Conservation (phyloP, 352 stramenopile genomes). For the Sclerospora graminicola region DNA sequence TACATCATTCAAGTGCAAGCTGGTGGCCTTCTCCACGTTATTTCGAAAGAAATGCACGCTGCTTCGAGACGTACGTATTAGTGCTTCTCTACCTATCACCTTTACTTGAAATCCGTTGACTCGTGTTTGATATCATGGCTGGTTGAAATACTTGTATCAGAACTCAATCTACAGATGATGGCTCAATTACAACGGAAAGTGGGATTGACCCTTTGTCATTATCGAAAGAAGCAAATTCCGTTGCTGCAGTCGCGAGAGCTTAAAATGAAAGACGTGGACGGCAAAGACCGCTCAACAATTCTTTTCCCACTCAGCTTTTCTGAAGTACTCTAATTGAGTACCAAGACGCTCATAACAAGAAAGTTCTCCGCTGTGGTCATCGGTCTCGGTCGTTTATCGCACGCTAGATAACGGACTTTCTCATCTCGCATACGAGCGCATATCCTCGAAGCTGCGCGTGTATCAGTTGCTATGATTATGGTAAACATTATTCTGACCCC, state of each 20-base stretch:
- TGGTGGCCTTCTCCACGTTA: constrained; percentile 54
- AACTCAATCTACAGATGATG: constrained; percentile 41
- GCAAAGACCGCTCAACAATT: constrained; percentile 68
- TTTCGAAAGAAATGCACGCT: constrained; percentile 46
- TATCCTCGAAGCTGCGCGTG: too few relatives aligned
- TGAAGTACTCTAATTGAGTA: constrained; percentile 69
- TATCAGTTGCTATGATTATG: too few relatives aligned
- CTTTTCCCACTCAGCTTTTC: constrained; percentile 79
- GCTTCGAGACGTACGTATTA: constrained; percentile 32
- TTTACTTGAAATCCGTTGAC: background rate
- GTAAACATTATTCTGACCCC: too few relatives aligned
- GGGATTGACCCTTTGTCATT: constrained; percentile 53
- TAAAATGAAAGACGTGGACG: constrained; percentile 58
- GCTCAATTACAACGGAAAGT: constrained; percentile 44
- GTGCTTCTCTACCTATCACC: background rate
- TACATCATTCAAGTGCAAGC: too few relatives aligned
- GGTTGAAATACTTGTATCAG: constrained; percentile 6
- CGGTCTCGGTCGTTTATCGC: constrained; percentile 40
- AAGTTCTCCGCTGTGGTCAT: constrained; percentile 30
- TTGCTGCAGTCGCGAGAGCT: constrained; percentile 38
- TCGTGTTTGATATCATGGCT: background rate
- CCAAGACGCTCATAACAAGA: constrained; percentile 51
- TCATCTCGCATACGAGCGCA: constrained; percentile 15
- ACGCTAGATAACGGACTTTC: constrained; percentile 34
- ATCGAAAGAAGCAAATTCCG: constrained; percentile 45